These are phyloP conservation scores for Apiospora marii DNA, from an alignment of 2,329 filamentous ascomycete genomes.

Conservation along the genomic window DNA sequence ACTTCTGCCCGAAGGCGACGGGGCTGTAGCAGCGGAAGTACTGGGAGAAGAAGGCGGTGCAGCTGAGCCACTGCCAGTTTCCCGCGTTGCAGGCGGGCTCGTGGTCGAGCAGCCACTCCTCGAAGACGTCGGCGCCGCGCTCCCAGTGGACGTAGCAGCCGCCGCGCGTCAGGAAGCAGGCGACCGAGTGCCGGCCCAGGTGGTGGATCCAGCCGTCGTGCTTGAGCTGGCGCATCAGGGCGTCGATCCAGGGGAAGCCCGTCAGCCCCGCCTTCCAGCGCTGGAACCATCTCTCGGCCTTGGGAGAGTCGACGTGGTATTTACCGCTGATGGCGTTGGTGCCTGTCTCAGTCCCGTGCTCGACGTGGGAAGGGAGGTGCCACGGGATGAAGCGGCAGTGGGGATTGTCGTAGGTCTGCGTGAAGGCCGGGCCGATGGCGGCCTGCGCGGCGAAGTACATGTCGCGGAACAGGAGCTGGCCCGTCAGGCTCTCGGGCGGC, in stretches of 20 bases:
- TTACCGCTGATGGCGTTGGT: conserved; percentile 60
- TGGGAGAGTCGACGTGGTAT: conserved; percentile 68
- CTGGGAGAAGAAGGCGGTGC: conserved; percentile 77
- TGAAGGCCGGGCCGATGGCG: conserved; percentile 68
- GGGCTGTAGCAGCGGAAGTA: conserved; percentile 77
- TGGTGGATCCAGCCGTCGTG: conserved; percentile 83
- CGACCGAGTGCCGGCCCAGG: conserved; percentile 78
- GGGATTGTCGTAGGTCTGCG: conserved; percentile 70
- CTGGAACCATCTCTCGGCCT: conserved; percentile 71
- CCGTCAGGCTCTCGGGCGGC: conserved; percentile 73
- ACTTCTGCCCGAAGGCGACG: conserved; percentile 76
- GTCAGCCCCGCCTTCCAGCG: conserved; percentile 75
- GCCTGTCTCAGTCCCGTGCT: conserved; percentile 48
- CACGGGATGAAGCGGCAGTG: conserved; percentile 79
- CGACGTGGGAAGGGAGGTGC: conserved; percentile 72
- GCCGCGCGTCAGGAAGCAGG: conserved; percentile 81
- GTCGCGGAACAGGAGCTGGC: conserved; percentile 79
- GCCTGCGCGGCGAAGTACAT: conserved; percentile 87
- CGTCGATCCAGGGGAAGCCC: conserved; percentile 83
- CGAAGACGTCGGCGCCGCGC: conserved; percentile 79
- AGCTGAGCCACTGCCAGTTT: conserved; percentile 82
- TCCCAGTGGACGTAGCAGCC: conserved; percentile 84
- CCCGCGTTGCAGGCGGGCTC: conserved; percentile 77
- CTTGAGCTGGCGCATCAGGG: conserved; percentile 77
- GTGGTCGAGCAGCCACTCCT: conserved; percentile 78